Base-by-base conservation (phyloP, 1,284 basidiomycete species). In the Phellinidium pouzarii region DNA sequence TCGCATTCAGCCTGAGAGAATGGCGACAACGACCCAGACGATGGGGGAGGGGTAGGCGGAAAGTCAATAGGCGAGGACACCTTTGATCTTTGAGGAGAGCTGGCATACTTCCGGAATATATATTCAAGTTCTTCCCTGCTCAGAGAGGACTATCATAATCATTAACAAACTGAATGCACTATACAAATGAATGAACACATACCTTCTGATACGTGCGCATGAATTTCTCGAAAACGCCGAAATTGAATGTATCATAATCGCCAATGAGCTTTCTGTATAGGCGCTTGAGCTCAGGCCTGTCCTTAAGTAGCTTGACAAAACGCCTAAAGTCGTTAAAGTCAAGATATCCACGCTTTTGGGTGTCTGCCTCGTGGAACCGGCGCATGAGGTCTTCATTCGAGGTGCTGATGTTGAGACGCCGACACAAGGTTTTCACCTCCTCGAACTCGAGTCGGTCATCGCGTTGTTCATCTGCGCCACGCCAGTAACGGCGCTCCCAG, bases 401-500 rank as follows among this genome's bases (percentile, higher is more conserved):
- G 14, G 80, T 77, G 55, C 82, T 80, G 56, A 94, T 81, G 61
- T 87, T 89, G 55, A 94, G 71, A 43, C 87, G 74, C 53, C 75
- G 71, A 62, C 92, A 95, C 52, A 97, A 70, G 55, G 76, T 78
- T 62, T 85, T 78, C 26, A 91, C 79, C 59, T 92, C 90, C 11
- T 79, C 78, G 53, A 92, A 84, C 25, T 76, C 76, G 3, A 94
- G 69, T 55, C 75, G 78, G 61, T 84, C 76, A 64, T 88, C 83
- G 17, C 73, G 70, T 54, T 76, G 71, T 47, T 75, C 72, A 59
- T 86, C 85, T 0, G 82, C 81, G 27, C 76, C 78, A 59, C 81
- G 86, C 90, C 90, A 94, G 62, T 87, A 86, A 60, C 87, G 86
- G 55, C 80, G 82, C 66, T 91, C 81, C 89, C 89, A 94, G 6